A percentile compares a stretch with the other conserved stretches of the same genome.
Evolutionary conservation across 2,329 filamentous ascomycete genomes (phyloP).

Genomic region (Calonectria fujianensis): DNA sequence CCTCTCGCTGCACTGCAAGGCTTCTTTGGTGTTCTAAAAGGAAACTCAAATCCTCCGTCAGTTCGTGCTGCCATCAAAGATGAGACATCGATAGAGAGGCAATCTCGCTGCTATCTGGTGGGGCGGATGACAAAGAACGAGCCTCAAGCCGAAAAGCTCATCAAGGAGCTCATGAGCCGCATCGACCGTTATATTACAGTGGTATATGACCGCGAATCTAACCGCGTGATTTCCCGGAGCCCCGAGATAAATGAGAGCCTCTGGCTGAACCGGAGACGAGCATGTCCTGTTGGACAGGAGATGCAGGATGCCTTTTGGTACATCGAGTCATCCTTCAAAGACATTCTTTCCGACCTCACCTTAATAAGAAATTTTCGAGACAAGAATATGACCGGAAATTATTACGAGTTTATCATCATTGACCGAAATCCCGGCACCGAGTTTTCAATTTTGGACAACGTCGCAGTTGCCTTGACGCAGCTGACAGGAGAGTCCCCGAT

Average conservation of each 20-base stretch:
- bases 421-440: neutral
- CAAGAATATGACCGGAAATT: slow-evolving; percentile 3
- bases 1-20: neutral
- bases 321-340: neutral
- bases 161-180: neutral
- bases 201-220: neutral
- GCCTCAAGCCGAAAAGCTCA: neutral
- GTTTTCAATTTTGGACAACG: neutral
- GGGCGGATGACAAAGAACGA: slow-evolving; percentile 12
- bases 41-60: rapidly evolving
- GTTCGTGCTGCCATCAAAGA: neutral
- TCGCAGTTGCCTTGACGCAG: neutral
- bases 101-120: slow-evolving; percentile 2
- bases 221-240: neutral
- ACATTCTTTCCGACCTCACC: slow-evolving; percentile 2
- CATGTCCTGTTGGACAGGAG: neutral
- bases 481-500: neutral
- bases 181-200: slow-evolving; percentile 4
- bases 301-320: neutral
- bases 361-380: slow-evolving; percentile 3
- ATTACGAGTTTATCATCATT: slow-evolving; percentile 7
- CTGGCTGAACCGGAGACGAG: neutral
- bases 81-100: neutral
- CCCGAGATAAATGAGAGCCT: neutral
- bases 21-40: neutral